phyloP scores from a whole-genome alignment of 2,329 filamentous ascomycete species.

The Diplocarpon rosae region DNA sequence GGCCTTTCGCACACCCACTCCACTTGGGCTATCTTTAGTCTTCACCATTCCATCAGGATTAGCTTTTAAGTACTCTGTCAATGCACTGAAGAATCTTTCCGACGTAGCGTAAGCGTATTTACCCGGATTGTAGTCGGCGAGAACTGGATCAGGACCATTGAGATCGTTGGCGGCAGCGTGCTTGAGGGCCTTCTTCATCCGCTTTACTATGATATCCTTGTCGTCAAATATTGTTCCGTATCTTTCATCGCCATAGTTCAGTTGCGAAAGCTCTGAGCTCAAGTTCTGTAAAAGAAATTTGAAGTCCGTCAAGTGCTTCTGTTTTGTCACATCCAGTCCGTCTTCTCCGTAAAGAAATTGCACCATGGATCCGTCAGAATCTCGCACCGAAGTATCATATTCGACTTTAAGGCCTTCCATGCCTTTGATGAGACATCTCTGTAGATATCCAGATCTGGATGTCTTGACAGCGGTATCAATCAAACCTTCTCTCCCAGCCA shows the following conservation, averaged over 20 bases:
- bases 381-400: constrained; percentile 89
- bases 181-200: constrained; percentile 72
- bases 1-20: constrained; percentile 31
- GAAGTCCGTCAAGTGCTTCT: constrained; percentile 84
- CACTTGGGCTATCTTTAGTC: constrained; percentile 32
- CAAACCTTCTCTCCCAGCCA: constrained; percentile 95
- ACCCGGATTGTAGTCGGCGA: constrained; percentile 62
- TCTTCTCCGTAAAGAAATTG: constrained; percentile 98
- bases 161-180: constrained; percentile 45
- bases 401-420: constrained; percentile 91
- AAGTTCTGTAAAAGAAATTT: constrained; percentile 83
- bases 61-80: constrained; percentile 66
- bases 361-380: constrained; percentile 84
- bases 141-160: constrained; percentile 57
- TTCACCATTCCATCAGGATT: constrained; percentile 57
- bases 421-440: constrained; percentile 94
- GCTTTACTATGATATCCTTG: constrained; percentile 46
- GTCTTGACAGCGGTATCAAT: constrained; percentile 99
- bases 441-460: constrained; percentile 89
- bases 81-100: constrained; percentile 66
- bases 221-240: constrained; percentile 52
- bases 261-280: constrained; percentile 64
- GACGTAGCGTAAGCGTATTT: constrained; percentile 78
- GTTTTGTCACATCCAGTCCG: constrained; percentile 86
- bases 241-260: constrained; percentile 54